Evolutionary conservation across 352 stramenopile species (phyloP).

Genomic region (Globisporangium yorkense): DNA sequence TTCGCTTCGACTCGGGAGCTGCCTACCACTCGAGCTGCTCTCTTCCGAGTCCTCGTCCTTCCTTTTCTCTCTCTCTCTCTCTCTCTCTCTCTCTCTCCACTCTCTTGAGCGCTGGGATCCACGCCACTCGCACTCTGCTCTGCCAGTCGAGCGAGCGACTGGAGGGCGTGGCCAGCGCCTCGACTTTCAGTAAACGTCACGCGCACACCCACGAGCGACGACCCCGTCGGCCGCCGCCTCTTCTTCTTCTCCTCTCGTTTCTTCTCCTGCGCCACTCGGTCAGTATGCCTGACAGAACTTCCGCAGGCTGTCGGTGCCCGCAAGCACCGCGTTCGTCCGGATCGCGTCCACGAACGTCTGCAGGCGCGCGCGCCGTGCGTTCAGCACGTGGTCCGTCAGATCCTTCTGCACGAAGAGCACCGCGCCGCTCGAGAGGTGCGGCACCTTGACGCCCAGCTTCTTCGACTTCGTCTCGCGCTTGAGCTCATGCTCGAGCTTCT

Average conservation of each 20-base stretch:
- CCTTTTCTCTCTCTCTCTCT: neutral
- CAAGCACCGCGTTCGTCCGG: conserved; percentile 36
- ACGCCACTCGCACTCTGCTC: too few relatives aligned
- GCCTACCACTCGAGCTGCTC: neutral
- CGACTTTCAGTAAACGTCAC: neutral
- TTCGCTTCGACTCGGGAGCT: neutral
- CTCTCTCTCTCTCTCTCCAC: neutral
- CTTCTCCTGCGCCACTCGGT: neutral
- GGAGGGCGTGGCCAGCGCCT: neutral
- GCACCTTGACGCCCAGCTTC: conserved; percentile 41
- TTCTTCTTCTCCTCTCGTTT: neutral
- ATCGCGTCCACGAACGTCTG: conserved; percentile 65
- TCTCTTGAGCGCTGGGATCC: too few relatives aligned
- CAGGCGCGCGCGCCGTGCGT: conserved; percentile 41
- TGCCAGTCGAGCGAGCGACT: too few relatives aligned
- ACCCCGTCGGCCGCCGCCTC: neutral
- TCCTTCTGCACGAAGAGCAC: conserved; percentile 66
- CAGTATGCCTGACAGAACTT: conserved; percentile 80
- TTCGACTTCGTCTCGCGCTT: conserved; percentile 63
- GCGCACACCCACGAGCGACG: neutral
- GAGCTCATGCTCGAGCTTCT: conserved; percentile 58
- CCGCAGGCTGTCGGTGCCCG: conserved; percentile 38
- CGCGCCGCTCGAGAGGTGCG: conserved; percentile 55
- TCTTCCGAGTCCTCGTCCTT: neutral
- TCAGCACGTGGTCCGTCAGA: conserved; percentile 63